Evolutionary conservation across 2,329 filamentous ascomycete genomes (phyloP).

Genomic region (Cercospora sojina): DNA sequence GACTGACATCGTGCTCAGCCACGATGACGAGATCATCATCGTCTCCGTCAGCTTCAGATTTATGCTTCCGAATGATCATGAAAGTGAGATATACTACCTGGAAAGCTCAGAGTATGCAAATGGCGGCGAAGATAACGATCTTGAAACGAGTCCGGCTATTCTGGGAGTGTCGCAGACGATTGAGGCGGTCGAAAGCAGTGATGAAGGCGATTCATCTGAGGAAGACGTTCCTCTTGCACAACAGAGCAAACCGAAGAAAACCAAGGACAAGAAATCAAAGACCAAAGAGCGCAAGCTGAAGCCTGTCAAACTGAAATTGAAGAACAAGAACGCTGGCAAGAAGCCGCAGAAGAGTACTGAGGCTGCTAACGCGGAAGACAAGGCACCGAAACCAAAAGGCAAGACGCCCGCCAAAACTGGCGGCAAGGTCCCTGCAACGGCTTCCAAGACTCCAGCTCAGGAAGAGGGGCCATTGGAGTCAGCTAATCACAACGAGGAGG

Average conservation of each 20-base stretch:
- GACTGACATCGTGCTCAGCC: slow-evolving; percentile 56
- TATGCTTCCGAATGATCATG: slow-evolving; percentile 66
- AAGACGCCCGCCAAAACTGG: slow-evolving; percentile 8
- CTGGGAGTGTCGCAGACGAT: slow-evolving; percentile 50
- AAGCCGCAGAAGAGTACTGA: slow-evolving; percentile 4
- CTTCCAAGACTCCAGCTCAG: slow-evolving; percentile 9
- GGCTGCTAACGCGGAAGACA: background rate
- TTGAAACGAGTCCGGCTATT: slow-evolving; percentile 16
- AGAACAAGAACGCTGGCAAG: slow-evolving; percentile 19
- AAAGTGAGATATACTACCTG: slow-evolving; percentile 41
- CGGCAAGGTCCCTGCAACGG: slow-evolving; percentile 16
- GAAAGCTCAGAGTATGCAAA: slow-evolving; percentile 42
- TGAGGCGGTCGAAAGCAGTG: slow-evolving; percentile 51
- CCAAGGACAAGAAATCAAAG: slow-evolving; percentile 7
- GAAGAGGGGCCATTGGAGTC: background rate
- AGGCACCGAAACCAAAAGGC: slow-evolving; percentile 18
- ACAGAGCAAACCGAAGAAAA: slow-evolving; percentile 13
- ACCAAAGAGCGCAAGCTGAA: slow-evolving; percentile 21
- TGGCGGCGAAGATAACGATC: slow-evolving; percentile 43
- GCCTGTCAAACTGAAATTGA: slow-evolving; percentile 20
- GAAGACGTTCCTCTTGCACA: slow-evolving; percentile 14
- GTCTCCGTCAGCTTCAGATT: slow-evolving; percentile 69
- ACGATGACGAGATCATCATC: slow-evolving; percentile 68
- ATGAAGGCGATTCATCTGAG: slow-evolving; percentile 49
- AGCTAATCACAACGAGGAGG: background rate